Percentiles rank a stretch among this genome's conserved stretches.
Evolutionary conservation across 2,329 filamentous ascomycete genomes (phyloP).

Genomic region (Didymella pinodella): DNA sequence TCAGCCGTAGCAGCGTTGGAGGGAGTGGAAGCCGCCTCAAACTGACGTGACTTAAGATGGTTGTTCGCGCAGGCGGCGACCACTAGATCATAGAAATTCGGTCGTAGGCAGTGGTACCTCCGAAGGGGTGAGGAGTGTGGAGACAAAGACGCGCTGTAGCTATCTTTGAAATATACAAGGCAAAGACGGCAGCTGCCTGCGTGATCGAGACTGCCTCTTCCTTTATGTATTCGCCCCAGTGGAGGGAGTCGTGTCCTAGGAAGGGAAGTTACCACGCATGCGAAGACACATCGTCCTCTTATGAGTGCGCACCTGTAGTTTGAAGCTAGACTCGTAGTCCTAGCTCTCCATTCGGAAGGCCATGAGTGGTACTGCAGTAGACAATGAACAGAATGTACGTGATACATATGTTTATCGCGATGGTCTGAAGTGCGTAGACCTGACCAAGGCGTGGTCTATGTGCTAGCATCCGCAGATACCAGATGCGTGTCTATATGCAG

Average conservation of each 20-base stretch:
- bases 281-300: neutral
- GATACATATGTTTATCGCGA: neutral
- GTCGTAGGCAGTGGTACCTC: slow-evolving; percentile 7
- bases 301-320: neutral
- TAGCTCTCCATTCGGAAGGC: neutral
- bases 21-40: neutral
- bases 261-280: neutral
- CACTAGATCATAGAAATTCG: slow-evolving; percentile 7
- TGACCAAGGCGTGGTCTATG: slow-evolving; percentile 10
- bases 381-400: neutral
- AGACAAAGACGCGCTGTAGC: neutral
- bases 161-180: neutral
- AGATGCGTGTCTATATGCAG: slow-evolving; percentile 9
- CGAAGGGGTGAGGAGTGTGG: neutral
- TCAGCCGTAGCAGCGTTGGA: neutral
- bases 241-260: neutral
- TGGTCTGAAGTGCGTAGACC: slow-evolving; percentile 2
- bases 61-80: slow-evolving; percentile 2
- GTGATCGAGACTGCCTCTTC: neutral
- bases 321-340: neutral
- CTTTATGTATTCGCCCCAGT: no score
- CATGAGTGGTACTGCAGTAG: neutral
- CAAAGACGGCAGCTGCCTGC: neutral
- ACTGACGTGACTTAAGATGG: neutral
- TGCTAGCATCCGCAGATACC: neutral